phyloP scores from a whole-genome alignment of 768 basidiomycete genomes.

The Tylopilus intermedius region DNA sequence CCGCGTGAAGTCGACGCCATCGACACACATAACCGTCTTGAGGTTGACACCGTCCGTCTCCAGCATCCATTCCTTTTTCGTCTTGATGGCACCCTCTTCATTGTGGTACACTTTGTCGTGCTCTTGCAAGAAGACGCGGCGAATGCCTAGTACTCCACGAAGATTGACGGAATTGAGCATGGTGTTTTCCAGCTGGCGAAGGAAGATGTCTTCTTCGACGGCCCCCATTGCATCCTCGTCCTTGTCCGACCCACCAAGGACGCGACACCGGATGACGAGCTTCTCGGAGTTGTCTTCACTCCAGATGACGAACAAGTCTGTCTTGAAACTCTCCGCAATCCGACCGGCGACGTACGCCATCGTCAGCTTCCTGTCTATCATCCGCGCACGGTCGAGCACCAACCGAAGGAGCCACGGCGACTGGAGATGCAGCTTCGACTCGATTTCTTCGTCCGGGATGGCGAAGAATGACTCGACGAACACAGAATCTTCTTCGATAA shows the following conservation, averaged over 20 bases:
- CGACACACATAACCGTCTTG: slow-evolving; percentile 91
- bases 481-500: slow-evolving; percentile 92
- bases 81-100: slow-evolving; percentile 60
- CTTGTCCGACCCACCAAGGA: slow-evolving; percentile 78
- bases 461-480: slow-evolving; percentile 99
- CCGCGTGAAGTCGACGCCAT: slow-evolving; percentile 88
- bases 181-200: slow-evolving; percentile 92
- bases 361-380: slow-evolving; percentile 94
- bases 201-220: slow-evolving; percentile 91
- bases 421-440: slow-evolving; percentile 82
- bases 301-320: slow-evolving; percentile 97
- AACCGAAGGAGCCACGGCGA: slow-evolving; percentile 97
- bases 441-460: slow-evolving; percentile 95
- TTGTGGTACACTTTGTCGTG: slow-evolving; percentile 72
- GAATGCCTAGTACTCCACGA: slow-evolving; percentile 87
- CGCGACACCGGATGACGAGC: slow-evolving; percentile 93
- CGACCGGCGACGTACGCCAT: slow-evolving; percentile 93
- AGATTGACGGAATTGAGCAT: slow-evolving; percentile 94
- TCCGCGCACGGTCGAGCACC: slow-evolving; percentile 93
- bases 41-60: slow-evolving; percentile 97
- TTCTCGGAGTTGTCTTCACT: slow-evolving; percentile 98
- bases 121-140: slow-evolving; percentile 89
- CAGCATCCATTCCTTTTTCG: slow-evolving; percentile 83
- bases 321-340: slow-evolving; percentile 92
- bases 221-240: slow-evolving; percentile 72